Evolutionary conservation across 2,329 filamentous ascomycete genomes (phyloP), one percentile per base, ranked within the genome.

Genomic region (Rhytidhysteron rufulum): DNA sequence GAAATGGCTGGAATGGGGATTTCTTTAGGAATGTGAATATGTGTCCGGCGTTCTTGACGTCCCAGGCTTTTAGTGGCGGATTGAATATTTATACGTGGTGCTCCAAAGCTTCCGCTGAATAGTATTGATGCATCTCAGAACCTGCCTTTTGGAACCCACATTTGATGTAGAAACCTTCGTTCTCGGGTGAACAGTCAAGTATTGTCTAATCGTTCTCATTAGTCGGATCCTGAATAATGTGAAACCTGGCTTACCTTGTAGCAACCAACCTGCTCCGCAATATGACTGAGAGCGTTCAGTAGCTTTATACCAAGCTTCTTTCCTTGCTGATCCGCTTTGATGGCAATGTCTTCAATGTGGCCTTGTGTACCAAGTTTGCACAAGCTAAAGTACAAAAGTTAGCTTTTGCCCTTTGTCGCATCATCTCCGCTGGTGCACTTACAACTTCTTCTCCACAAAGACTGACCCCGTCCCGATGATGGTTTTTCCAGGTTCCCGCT

Each of bases 161-260:
- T 22, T 43, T 43, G 5, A 40, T 37, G 19, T 43, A 43, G 38
- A 43, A 43, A 4, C 38, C 37, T 41, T 41, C 36, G 4, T 43
- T 43, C 19, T 36, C 31, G 27, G 31, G 21, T 1, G 37, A 40
- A 30, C 41, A 43, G 38, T 43, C 41, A 16, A 43, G 30, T n/a
- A 43, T 43, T 4, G 37, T 41, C 41, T 43, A 40, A n/a, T 20
- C 6, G 11, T 11, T 21, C n/a, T n/a, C n/a, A n/a, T n/a, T n/a
- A n/a, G n/a, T n/a, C n/a, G n/a, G n/a, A n/a, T n/a, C n/a, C n/a
- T n/a, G n/a, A n/a, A n/a, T n/a, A n/a, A n/a, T n/a, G n/a, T n/a
- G n/a, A n/a, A n/a, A n/a, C n/a, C n/a, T n/a, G n/a, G 22, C 24
- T 8, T 8, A 27, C 24, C 24, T 27, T 27, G 24, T 27, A 27